Conservation (phyloP, 176 grass and related monocot genomes). For the Elaeis guineensis region DNA sequence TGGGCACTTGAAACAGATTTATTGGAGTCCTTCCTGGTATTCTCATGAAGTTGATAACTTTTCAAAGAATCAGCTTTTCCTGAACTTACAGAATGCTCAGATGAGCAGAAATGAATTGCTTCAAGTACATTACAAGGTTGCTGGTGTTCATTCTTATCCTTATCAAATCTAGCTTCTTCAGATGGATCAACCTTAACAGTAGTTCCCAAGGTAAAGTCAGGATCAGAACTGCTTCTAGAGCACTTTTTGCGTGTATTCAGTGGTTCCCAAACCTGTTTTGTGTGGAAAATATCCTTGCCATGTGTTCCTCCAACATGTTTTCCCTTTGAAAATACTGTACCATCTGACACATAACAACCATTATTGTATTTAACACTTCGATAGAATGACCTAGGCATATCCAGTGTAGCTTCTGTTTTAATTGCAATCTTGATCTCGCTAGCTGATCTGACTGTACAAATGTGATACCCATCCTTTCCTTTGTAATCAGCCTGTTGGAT, state of each 20-base stretch:
- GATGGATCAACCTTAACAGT: neutral
- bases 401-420: slow-evolving; percentile 23
- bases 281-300: slow-evolving; percentile 41
- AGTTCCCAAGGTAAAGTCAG: slow-evolving; percentile 7
- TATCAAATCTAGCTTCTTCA: neutral
- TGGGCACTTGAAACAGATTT: slow-evolving; percentile 3
- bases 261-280: slow-evolving; percentile 91
- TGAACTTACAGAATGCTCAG: slow-evolving; percentile 23
- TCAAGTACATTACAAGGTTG: slow-evolving; percentile 3
- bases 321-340: slow-evolving; percentile 34
- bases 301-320: slow-evolving; percentile 30
- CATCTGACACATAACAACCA: slow-evolving; percentile 26
- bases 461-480: slow-evolving; percentile 22
- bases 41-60: slow-evolving; percentile 16
- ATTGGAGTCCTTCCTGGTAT: neutral
- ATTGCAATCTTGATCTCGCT: slow-evolving; percentile 52
- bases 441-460: slow-evolving; percentile 22
- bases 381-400: slow-evolving; percentile 48
- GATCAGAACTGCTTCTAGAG: slow-evolving; percentile 23
- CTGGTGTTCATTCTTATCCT: neutral
- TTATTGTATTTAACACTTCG: slow-evolving; percentile 36
- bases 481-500: slow-evolving; percentile 31
- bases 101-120: slow-evolving; percentile 7
- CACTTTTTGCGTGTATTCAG: slow-evolving; percentile 62
- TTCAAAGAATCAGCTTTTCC: slow-evolving; percentile 24